Conservation (phyloP, 192 early-diverging fungal species). For the Allomyces macrogynus region DNA sequence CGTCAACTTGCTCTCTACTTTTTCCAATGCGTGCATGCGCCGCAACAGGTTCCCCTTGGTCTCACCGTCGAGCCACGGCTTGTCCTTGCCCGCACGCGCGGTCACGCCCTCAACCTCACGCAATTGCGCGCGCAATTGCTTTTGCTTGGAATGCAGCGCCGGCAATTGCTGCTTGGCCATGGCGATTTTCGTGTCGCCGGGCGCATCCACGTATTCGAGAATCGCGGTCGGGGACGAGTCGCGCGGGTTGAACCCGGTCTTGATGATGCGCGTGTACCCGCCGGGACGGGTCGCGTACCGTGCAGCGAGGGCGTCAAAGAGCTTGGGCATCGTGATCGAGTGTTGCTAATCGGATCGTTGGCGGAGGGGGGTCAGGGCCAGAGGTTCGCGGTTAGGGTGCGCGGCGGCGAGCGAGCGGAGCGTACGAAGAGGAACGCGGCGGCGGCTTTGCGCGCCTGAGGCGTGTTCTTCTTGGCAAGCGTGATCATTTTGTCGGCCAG, state of each 20-base stretch:
- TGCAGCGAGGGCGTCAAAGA: constrained; percentile 61
- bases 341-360: constrained; percentile 29
- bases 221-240: constrained; percentile 78
- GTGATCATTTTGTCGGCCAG: constrained; percentile 75
- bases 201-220: constrained; percentile 75
- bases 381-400: no score
- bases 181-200: constrained; percentile 28
- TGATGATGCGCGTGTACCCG: constrained; percentile 76
- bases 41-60: background rate
- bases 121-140: background rate
- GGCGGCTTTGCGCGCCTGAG: constrained; percentile 35
- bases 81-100: background rate
- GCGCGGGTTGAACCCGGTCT: constrained; percentile 49
- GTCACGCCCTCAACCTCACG: constrained; percentile 1
- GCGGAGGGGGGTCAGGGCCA: no score
- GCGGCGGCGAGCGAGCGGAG: no score
- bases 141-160: background rate
- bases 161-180: background rate
- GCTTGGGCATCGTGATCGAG: constrained; percentile 49
- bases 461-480: constrained; percentile 50
- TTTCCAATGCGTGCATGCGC: background rate
- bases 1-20: constrained; percentile 5
- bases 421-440: constrained; percentile 28
- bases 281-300: constrained; percentile 56
- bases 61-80: constrained; percentile 1